phyloP scores from a whole-genome alignment of 2,329 filamentous ascomycete species.

The Lachnellula occidentalis region DNA sequence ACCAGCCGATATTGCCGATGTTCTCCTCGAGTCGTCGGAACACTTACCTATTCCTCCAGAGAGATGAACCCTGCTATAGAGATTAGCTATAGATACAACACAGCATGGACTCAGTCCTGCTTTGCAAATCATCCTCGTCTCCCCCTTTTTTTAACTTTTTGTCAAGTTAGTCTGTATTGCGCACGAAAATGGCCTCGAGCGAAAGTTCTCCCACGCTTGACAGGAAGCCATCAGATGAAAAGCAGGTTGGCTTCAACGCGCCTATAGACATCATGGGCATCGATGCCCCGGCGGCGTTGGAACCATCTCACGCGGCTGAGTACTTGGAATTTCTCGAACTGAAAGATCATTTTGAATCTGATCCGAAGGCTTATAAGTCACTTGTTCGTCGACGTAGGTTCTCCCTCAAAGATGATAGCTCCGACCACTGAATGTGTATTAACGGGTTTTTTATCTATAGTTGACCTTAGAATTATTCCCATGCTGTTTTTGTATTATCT shows the following conservation, averaged over 20 bases:
- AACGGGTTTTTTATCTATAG: background rate
- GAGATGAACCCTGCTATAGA: background rate
- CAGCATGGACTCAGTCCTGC: background rate
- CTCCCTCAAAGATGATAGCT: too few species aligned
- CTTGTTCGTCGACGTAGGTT: slow-evolving; percentile 3
- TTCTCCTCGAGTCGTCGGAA: background rate
- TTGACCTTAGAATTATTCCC: slow-evolving; percentile 6
- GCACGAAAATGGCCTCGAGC: background rate
- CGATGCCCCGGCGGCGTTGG: background rate
- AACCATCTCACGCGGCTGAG: slow-evolving; percentile 3
- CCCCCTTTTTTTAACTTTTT: background rate
- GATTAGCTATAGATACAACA: background rate
- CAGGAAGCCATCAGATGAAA: slow-evolving; percentile 4
- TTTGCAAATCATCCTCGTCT: background rate
- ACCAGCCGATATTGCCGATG: background rate
- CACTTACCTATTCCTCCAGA: background rate
- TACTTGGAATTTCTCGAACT: slow-evolving; percentile 6
- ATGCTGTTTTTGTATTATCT: slow-evolving; percentile 7
- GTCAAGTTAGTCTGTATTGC: background rate
- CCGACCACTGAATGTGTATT: background rate
- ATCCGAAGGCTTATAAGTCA: slow-evolving; percentile 4
- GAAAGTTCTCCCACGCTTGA: background rate
- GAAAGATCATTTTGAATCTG: slow-evolving; percentile 2
- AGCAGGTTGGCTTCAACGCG: slow-evolving; percentile 1
- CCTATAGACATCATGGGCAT: background rate